Conservation (phyloP, 129 eudicot species). For the Flaveria ramosissima region DNA sequence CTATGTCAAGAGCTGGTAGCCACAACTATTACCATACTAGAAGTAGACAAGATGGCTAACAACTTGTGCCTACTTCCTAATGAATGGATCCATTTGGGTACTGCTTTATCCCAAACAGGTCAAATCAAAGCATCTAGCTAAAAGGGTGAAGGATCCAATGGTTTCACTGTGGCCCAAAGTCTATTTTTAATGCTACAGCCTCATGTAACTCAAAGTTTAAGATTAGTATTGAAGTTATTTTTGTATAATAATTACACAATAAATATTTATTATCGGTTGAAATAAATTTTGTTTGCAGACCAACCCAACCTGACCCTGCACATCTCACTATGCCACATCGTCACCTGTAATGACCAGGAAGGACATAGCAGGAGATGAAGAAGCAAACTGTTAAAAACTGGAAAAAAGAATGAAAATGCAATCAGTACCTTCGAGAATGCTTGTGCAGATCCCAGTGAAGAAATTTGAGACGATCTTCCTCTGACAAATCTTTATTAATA, state of each 20-base stretch:
- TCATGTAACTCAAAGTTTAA: neutral
- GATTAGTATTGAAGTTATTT: neutral
- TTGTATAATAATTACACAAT: neutral
- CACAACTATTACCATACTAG: conserved; percentile 1
- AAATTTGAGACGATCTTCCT: conserved; percentile 77
- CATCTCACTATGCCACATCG: neutral
- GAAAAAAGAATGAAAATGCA: neutral
- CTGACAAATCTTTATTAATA: conserved; percentile 68
- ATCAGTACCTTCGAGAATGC: conserved; percentile 70
- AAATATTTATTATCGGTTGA: neutral
- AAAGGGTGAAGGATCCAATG: neutral
- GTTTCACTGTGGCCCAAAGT: conserved; percentile 1
- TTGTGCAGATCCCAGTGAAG: conserved; percentile 93
- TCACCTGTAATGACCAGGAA: neutral
- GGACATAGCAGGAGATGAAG: neutral
- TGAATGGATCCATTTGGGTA: too few species aligned
- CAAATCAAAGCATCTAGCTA: neutral
- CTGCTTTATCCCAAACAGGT: neutral
- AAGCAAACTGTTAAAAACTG: neutral
- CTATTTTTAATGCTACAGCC: neutral
- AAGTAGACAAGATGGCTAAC: too few species aligned
- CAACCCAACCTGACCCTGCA: conserved; percentile 7
- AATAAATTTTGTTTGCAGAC: neutral
- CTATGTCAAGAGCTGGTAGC: conserved; percentile 19
- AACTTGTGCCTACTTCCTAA: too few species aligned